Evolutionary conservation across 2,329 filamentous ascomycete species (phyloP), one percentile per base, ranked within the genome.

Genomic region (Raffaelea deltoideospora): DNA sequence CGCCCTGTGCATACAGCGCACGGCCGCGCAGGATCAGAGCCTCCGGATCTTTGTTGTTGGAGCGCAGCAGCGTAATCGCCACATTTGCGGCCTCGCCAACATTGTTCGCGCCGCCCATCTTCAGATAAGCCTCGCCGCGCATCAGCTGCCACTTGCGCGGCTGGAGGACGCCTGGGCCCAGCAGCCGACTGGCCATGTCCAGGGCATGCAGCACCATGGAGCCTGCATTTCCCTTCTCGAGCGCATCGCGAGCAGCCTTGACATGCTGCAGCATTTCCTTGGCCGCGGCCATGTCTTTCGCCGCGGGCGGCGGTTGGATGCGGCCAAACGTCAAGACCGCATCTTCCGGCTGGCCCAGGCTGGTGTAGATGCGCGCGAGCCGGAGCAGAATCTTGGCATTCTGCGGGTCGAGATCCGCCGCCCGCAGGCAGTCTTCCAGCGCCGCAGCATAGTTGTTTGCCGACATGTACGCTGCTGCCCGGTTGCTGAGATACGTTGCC

Each of bases 111-210:
- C 83, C 86, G 41, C 82, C 85, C 78, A 96, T 92, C 62, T 87
- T 88, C 42, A 98, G 61, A 51, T 92, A 83, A 10, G 88, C 88
- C 59, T 94, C 84, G 40, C 84, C 88, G 26, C 84, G 76, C 76
- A 98, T 79, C 43, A 96, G 64, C 53, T 81, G 82, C 90, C 90
- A 98, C 60, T 90, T 90, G 53, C 88, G 76, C 27, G 90, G 90
- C 59, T 79, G 82, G 48, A 71, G 67, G 18, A 85, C 84, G n/a
- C 74, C 72, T 10, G 64, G 50, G 10, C 84, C 87, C 5, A 98
- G 69, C 3, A 78, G 70, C 51, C 79, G 78, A 53, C 90, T 84
- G 9, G 90, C 90, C 60, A 90, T 80, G 49, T 96, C 87, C 29
- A 98, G 69, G 10, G 86, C 88, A 57, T 90, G 84, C 37, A 94